Evolutionary conservation across 495 filamentous ascomycete species (phyloP).

Genomic region (Bacidia rubella): DNA sequence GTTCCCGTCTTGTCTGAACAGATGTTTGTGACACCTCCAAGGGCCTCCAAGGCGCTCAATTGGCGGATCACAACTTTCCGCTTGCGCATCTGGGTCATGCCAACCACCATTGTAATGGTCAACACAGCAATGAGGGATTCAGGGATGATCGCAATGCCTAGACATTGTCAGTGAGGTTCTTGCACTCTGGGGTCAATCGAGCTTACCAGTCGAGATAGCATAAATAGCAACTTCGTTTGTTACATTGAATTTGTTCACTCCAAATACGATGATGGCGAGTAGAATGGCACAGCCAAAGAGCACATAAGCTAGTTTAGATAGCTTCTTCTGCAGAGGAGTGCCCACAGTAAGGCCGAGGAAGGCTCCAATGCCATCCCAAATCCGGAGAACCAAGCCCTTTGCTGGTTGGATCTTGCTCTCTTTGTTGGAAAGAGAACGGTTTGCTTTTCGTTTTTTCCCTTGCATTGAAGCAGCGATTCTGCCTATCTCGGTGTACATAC

Average conservation of each 20-base stretch:
- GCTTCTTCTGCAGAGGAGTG: constrained; percentile 69
- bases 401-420: constrained; percentile 45
- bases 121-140: constrained; percentile 57
- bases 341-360: constrained; percentile 66
- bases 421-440: constrained; percentile 47
- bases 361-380: constrained; percentile 49
- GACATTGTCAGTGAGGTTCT: not conserved
- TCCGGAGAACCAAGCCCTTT: constrained; percentile 42
- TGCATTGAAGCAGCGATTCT: constrained; percentile 58
- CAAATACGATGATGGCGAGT: constrained; percentile 68
- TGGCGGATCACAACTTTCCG: constrained; percentile 70
- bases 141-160: constrained; percentile 58
- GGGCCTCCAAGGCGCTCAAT: constrained; percentile 65
- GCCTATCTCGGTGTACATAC: constrained; percentile 76
- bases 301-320: constrained; percentile 60
- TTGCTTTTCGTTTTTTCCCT: constrained; percentile 44
- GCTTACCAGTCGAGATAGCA: constrained; percentile 51
- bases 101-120: constrained; percentile 65
- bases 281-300: constrained; percentile 63
- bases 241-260: constrained; percentile 56
- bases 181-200: not conserved
- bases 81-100: constrained; percentile 62
- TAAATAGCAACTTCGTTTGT: constrained; percentile 67
- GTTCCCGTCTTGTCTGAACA: constrained; percentile 85
- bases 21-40: constrained; percentile 77